Conservation (phyloP, 2,329 filamentous ascomycete genomes). For the Teratosphaeria destructans region DNA sequence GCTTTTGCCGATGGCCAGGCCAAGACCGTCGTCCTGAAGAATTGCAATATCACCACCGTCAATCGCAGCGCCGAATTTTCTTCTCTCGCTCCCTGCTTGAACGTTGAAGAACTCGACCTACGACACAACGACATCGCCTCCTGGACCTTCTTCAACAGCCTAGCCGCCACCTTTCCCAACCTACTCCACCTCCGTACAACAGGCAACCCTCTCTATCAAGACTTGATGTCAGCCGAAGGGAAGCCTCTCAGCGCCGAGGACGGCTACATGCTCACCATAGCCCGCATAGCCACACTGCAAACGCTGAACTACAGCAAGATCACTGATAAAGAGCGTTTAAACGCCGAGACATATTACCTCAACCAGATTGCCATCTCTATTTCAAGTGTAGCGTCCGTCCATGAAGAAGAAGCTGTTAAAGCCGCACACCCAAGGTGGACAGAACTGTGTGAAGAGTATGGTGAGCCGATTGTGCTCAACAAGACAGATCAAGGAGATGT, state of each 20-base stretch:
- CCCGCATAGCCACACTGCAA: slow-evolving; percentile 57
- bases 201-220: slow-evolving; percentile 73
- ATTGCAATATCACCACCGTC: slow-evolving; percentile 18
- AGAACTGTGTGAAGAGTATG: slow-evolving; percentile 66
- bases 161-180: slow-evolving; percentile 60
- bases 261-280: slow-evolving; percentile 79
- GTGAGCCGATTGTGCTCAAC: slow-evolving; percentile 52
- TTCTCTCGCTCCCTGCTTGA: slow-evolving; percentile 4
- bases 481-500: slow-evolving; percentile 24
- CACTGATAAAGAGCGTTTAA: slow-evolving; percentile 61
- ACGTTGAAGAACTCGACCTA: slow-evolving; percentile 32
- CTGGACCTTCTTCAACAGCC: slow-evolving; percentile 64
- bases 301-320: slow-evolving; percentile 64
- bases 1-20: not conserved
- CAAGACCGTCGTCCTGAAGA: not conserved
- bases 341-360: slow-evolving; percentile 91
- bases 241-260: slow-evolving; percentile 54
- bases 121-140: slow-evolving; percentile 38
- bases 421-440: slow-evolving; percentile 59
- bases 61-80: not conserved
- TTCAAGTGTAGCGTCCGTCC: slow-evolving; percentile 23
- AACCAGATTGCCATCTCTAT: slow-evolving; percentile 71
- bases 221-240: slow-evolving; percentile 33
- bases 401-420: slow-evolving; percentile 20
- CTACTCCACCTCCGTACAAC: slow-evolving; percentile 67